Evolutionary conservation across 2,329 filamentous ascomycete genomes (phyloP).

Genomic region (Scedosporium apiospermum): DNA sequence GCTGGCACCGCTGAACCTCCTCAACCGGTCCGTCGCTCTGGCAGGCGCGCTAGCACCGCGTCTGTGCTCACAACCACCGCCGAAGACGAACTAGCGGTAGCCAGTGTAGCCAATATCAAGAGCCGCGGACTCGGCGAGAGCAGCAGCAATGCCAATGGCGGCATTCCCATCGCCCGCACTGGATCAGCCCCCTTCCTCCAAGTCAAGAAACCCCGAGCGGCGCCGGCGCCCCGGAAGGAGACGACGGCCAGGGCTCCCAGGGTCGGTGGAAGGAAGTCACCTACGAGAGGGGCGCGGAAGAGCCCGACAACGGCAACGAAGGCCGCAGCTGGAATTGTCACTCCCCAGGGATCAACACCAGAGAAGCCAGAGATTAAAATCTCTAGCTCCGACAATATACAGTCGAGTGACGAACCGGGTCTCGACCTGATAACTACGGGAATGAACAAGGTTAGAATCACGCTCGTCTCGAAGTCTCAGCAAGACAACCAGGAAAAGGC

Average conservation of each 20-base stretch:
- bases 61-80: constrained; percentile 12
- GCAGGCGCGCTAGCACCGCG: constrained; percentile 40
- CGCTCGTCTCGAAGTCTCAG: constrained; percentile 48
- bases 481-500: constrained; percentile 31
- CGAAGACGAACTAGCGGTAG: background rate
- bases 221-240: constrained; percentile 22
- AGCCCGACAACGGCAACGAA: constrained; percentile 2
- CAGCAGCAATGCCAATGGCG: background rate
- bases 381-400: constrained; percentile 15
- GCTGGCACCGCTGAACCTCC: constrained; percentile 5
- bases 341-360: background rate
- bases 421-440: constrained; percentile 46
- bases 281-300: constrained; percentile 12
- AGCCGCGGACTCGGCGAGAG: background rate
- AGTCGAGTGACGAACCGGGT: constrained; percentile 15
- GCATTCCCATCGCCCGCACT: background rate
- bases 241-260: constrained; percentile 20
- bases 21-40: constrained; percentile 19
- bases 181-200: background rate
- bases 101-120: background rate
- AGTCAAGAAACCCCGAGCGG: constrained; percentile 8
- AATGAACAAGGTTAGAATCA: constrained; percentile 56
- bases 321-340: background rate
- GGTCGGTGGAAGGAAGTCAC: constrained; percentile 24
- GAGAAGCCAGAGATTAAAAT: constrained; percentile 1